phyloP scores from a whole-genome alignment of 768 basidiomycete species.

The Lactarius sp. region DNA sequence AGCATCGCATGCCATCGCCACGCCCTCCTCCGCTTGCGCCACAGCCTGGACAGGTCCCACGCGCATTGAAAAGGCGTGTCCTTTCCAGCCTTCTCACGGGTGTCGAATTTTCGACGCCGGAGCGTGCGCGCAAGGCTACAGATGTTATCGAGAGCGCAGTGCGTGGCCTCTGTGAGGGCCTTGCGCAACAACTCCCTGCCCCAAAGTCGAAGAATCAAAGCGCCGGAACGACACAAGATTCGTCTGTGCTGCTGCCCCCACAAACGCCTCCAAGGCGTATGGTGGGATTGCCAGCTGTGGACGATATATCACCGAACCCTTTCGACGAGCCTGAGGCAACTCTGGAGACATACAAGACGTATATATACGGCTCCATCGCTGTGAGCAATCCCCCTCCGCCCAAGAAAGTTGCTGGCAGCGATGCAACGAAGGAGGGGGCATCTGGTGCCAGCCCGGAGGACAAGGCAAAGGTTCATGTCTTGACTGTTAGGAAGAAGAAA shows the following conservation, averaged over 20 bases:
- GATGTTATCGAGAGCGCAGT: conserved; percentile 66
- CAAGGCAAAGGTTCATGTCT: conserved; percentile 45
- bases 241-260: conserved; percentile 40
- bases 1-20: conserved; percentile 16
- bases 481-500: conserved; percentile 55
- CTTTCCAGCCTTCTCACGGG: conserved; percentile 62
- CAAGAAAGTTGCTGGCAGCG: conserved; percentile 26
- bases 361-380: conserved; percentile 54
- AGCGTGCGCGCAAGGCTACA: conserved; percentile 62
- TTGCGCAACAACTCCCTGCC: conserved; percentile 29
- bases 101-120: conserved; percentile 69
- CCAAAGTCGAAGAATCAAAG: conserved; percentile 14
- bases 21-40: conserved; percentile 40
- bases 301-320: conserved; percentile 59
- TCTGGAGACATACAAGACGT: conserved; percentile 52
- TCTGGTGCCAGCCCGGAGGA: conserved; percentile 19
- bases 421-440: conserved; percentile 20
- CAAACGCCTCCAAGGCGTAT: conserved; percentile 43
- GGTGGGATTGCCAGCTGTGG: conserved; percentile 30
- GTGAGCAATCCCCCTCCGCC: conserved; percentile 45
- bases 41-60: conserved; percentile 54
- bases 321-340: conserved; percentile 63
- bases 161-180: conserved; percentile 65
- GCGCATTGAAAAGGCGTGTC: conserved; percentile 65
- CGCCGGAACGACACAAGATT: background rate